Evolutionary conservation across 345 rosid species (phyloP), one percentile per base, ranked within the genome.

Genomic region (Pistacia vera): DNA sequence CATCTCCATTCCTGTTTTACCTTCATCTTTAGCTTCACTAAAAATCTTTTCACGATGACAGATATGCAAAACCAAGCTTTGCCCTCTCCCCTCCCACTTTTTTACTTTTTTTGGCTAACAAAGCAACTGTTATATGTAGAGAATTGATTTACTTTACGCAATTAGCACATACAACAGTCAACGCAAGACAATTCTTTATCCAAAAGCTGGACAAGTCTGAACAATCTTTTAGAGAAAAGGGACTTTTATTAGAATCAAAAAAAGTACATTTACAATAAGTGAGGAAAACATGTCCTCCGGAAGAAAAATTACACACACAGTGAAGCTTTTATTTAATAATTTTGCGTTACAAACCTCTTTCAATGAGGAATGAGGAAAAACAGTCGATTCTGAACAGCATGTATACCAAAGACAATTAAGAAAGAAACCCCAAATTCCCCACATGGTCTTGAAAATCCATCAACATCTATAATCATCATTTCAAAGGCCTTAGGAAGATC

Each of bases 271-370:
- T 63, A 74, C 71, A 79, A 9, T 9, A 44, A 44, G 64, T 22
- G 66, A 66, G 74, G 59, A 52, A 7, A 20, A 77, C n/a, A 66
- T 66, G 17, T 66, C 52, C 54, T 66, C 70, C 11, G 4, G 70
- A 20, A 46, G 28, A 11, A 41, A 44, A 44, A n/a, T 41, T 44
- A 66, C 70, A 66, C 16, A 49, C 54, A 49, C 16, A 49, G 54
- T 11, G 14, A 49, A 49, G 1, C 14, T 49, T 49, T 49, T 49
- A 46, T 49, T 8, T 49, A 35, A 8, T 33, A 64, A 3, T 38
- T 16, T 36, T 36, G 18, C 7, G 68, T 64, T 64, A 46, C 51
- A 64, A 22, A 36, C 48, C 48, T 35, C 68, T 46, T 41, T 64
- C 41, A 46, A 36, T 2, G 4, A 20, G 68, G 68, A 64, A 38